A percentile compares a stretch with the other conserved stretches of the same genome.
phyloP scores from a whole-genome alignment of 2,329 filamentous ascomycete genomes.

The Exophiala dermatitidis region DNA sequence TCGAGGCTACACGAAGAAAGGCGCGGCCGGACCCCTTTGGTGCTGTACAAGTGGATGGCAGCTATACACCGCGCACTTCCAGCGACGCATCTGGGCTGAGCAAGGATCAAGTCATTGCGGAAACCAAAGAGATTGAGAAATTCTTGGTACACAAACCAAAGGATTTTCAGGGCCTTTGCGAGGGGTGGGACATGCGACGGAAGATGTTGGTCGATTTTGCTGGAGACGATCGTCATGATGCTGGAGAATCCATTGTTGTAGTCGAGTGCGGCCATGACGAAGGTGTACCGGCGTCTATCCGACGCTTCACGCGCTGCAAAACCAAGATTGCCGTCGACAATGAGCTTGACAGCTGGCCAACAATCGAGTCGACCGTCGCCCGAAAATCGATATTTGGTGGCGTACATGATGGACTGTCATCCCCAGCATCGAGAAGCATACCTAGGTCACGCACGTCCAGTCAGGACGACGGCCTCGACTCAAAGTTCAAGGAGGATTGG shows the following conservation, averaged over 20 bases:
- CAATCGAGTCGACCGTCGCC: conserved; percentile 22
- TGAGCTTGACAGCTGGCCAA: conserved; percentile 23
- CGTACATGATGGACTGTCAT: conserved; percentile 14
- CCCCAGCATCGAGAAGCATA: conserved; percentile 25
- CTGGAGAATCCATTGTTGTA: conserved; percentile 69
- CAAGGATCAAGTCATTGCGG: conserved; percentile 62
- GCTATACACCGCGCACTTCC: conserved; percentile 74
- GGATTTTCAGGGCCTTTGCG: conserved; percentile 69
- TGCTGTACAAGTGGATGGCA: conserved; percentile 59
- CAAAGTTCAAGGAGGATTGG: conserved; percentile 56
- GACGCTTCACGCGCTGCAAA: conserved; percentile 52
- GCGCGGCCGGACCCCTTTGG: conserved; percentile 67
- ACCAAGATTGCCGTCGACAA: conserved; percentile 30
- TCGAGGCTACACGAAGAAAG: conserved; percentile 67
- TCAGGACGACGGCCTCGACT: conserved; percentile 30
- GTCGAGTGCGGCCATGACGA: conserved; percentile 65
- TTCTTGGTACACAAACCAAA: conserved; percentile 66
- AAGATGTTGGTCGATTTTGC: conserved; percentile 83
- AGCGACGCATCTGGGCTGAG: conserved; percentile 65
- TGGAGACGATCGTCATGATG: conserved; percentile 65
- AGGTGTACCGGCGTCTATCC: conserved; percentile 46
- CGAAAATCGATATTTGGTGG: conserved; percentile 47
- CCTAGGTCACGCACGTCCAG: conserved; percentile 33
- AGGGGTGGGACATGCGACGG: conserved; percentile 88
- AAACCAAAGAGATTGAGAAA: conserved; percentile 73